A percentile compares a stretch with the other conserved stretches of the same genome.
These are phyloP conservation scores for Neohortaea acidophila DNA, from an alignment of 495 filamentous ascomycete genomes.

Conservation along the genomic window DNA sequence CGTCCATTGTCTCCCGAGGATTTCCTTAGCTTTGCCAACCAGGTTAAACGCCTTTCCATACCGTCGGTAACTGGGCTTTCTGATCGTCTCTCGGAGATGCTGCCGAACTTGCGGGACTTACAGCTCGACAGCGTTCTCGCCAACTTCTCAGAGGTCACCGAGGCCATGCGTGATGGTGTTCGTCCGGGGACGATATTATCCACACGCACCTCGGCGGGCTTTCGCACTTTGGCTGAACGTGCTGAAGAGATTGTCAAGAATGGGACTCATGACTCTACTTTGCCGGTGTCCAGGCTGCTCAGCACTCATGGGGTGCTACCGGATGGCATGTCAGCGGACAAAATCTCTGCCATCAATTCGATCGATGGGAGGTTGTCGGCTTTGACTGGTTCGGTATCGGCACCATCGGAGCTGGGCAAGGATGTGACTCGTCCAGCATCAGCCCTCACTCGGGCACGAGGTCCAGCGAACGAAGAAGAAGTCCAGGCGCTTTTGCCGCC, in stretches of 20 bases:
- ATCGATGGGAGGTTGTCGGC: slow-evolving; percentile 9
- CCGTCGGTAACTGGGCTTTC: slow-evolving; percentile 25
- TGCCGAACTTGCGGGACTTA: slow-evolving; percentile 22
- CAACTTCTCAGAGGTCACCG: slow-evolving; percentile 16
- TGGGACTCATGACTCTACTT: slow-evolving; percentile 16
- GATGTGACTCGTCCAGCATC: slow-evolving; percentile 10
- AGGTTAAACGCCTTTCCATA: slow-evolving; percentile 27
- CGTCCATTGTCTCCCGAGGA: slow-evolving; percentile 22
- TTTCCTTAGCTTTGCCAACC: slow-evolving; percentile 19
- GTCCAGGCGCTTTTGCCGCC: slow-evolving; percentile 16
- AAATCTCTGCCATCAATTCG: slow-evolving; percentile 9
- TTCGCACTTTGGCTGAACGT: slow-evolving; percentile 16
- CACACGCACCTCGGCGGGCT: slow-evolving; percentile 16
- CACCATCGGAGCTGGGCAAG: slow-evolving; percentile 10
- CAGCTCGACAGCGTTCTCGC: slow-evolving; percentile 18
- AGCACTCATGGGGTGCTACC: slow-evolving; percentile 17
- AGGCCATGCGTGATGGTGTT: slow-evolving; percentile 18
- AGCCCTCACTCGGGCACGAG: slow-evolving; percentile 6
- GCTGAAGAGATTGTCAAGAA: slow-evolving; percentile 18
- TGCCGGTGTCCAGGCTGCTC: slow-evolving; percentile 4
- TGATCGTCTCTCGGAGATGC: slow-evolving; percentile 23
- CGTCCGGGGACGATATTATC: slow-evolving; percentile 14
- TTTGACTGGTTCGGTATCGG: slow-evolving; percentile 15
- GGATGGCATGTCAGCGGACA: slow-evolving; percentile 10
- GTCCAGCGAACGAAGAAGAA: slow-evolving; percentile 11